Percentiles rank a stretch among this genome's conserved stretches.
phyloP scores from a whole-genome alignment of 2,329 filamentous ascomycete species.

The Immersiporthe knoxdaviesiana region DNA sequence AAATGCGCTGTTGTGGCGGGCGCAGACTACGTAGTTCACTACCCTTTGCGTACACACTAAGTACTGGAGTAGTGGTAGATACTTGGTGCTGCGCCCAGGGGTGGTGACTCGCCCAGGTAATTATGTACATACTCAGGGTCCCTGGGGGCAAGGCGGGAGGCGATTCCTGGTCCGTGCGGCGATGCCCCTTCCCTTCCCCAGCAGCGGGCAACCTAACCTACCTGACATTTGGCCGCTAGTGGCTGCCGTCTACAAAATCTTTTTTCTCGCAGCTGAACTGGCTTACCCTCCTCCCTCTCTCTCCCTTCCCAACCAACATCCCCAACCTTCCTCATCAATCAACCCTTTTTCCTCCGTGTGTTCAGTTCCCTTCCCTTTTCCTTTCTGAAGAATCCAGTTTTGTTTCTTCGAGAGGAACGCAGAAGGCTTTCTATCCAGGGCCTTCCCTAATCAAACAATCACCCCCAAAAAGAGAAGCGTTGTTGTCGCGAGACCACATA shows the following conservation, averaged over 20 bases:
- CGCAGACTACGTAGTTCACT: background rate
- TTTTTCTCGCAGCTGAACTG: slow-evolving; percentile 29
- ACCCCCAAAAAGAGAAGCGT: background rate
- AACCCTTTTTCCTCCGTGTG: slow-evolving; percentile 36
- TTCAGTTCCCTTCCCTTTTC: slow-evolving; percentile 46
- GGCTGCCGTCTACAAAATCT: slow-evolving; percentile 32
- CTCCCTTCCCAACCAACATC: slow-evolving; percentile 37
- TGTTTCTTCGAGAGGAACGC: slow-evolving; percentile 46
- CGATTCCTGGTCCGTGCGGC: slow-evolving; percentile 23
- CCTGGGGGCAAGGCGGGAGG: slow-evolving; percentile 2
- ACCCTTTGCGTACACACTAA: no score
- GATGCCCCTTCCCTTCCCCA: slow-evolving; percentile 32
- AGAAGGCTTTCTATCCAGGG: slow-evolving; percentile 37
- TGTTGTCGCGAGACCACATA: slow-evolving; percentile 26
- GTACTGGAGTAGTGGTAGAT: no score
- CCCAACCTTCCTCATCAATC: slow-evolving; percentile 30
- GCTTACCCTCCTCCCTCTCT: slow-evolving; percentile 32
- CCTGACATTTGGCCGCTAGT: slow-evolving; percentile 31
- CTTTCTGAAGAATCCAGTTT: slow-evolving; percentile 49
- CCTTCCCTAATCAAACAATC: slow-evolving; percentile 12
- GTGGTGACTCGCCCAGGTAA: slow-evolving; percentile 7
- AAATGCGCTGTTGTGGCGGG: slow-evolving; percentile 1
- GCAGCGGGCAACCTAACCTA: slow-evolving; percentile 28
- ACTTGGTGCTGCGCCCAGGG: background rate
- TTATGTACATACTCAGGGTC: no score